Conservation (phyloP, 352 stramenopile genomes). For the Phytophthora aleatoria region DNA sequence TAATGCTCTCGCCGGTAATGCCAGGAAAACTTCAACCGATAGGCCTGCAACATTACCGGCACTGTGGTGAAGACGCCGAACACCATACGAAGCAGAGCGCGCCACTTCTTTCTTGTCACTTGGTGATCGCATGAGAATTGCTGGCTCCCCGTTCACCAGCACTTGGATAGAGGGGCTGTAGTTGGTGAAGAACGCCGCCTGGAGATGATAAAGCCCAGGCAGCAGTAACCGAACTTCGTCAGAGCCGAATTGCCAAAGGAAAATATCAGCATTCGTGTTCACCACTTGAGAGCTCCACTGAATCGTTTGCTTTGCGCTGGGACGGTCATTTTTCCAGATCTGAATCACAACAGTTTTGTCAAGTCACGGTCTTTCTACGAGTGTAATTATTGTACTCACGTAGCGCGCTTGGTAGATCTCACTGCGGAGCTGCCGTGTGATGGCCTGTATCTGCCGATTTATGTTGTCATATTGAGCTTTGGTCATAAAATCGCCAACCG, state of each 20-base stretch:
- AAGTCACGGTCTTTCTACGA: background rate
- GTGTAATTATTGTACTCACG: slow-evolving; percentile 37
- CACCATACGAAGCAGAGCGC: slow-evolving; percentile 9
- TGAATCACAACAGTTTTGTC: slow-evolving; percentile 19
- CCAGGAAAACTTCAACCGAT: slow-evolving; percentile 59
- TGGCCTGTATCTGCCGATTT: slow-evolving; percentile 41
- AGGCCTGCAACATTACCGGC: slow-evolving; percentile 61
- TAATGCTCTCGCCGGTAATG: slow-evolving; percentile 51
- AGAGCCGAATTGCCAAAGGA: slow-evolving; percentile 59
- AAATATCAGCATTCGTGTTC: slow-evolving; percentile 72
- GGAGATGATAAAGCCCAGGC: slow-evolving; percentile 71
- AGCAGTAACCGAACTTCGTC: slow-evolving; percentile 58
- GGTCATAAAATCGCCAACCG: slow-evolving; percentile 33
- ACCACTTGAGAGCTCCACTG: slow-evolving; percentile 70
- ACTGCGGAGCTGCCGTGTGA: slow-evolving; percentile 63
- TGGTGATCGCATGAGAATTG: slow-evolving; percentile 22
- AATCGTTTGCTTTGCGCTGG: slow-evolving; percentile 59
- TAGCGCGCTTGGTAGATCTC: slow-evolving; percentile 80
- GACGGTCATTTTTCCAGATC: slow-evolving; percentile 75
- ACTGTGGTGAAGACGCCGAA: slow-evolving; percentile 55
- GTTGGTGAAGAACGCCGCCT: slow-evolving; percentile 74
- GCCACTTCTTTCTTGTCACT: background rate
- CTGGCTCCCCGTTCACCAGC: slow-evolving; percentile 68
- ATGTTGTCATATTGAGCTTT: slow-evolving; percentile 38
- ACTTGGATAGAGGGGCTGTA: slow-evolving; percentile 59